These are phyloP conservation scores for Aureobasidium sp. DNA, from an alignment of 2,329 filamentous ascomycete species.

Conservation along the genomic window DNA sequence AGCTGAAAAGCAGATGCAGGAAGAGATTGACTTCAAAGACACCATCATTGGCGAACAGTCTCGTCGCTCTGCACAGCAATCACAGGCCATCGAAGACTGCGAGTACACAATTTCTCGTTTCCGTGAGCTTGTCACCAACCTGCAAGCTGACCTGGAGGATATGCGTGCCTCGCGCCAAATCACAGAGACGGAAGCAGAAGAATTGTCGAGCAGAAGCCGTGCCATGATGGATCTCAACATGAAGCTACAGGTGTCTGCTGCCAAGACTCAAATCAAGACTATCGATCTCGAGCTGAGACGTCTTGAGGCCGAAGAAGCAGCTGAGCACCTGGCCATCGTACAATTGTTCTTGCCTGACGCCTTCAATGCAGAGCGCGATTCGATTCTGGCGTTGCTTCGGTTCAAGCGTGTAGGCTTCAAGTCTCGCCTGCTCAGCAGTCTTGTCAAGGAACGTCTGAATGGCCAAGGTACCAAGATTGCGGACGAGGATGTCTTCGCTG, in stretches of 20 bases:
- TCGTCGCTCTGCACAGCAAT: conserved; percentile 64
- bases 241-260: conserved; percentile 81
- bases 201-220: conserved; percentile 76
- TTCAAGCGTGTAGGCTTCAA: conserved; percentile 89
- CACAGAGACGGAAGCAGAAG: conserved; percentile 84
- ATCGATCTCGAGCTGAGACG: conserved; percentile 84
- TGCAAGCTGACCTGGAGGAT: conserved; percentile 82
- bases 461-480: conserved; percentile 58
- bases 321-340: conserved; percentile 80
- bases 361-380: conserved; percentile 71
- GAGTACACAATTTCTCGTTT: conserved; percentile 86
- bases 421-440: conserved; percentile 64
- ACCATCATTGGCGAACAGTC: conserved; percentile 73
- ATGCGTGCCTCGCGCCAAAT: conserved; percentile 87
- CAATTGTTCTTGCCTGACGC: conserved; percentile 81
- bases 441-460: conserved; percentile 69
- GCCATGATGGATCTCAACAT: conserved; percentile 96
- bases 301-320: conserved; percentile 79
- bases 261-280: conserved; percentile 87
- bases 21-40: conserved; percentile 85
- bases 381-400: conserved; percentile 76
- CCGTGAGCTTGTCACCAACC: conserved; percentile 73
- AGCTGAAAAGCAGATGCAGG: conserved; percentile 86
- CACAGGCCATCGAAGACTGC: conserved; percentile 72
- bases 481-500: conserved; percentile 70